phyloP scores from a whole-genome alignment of 441 rosid genomes.

The Erodium texanum region DNA sequence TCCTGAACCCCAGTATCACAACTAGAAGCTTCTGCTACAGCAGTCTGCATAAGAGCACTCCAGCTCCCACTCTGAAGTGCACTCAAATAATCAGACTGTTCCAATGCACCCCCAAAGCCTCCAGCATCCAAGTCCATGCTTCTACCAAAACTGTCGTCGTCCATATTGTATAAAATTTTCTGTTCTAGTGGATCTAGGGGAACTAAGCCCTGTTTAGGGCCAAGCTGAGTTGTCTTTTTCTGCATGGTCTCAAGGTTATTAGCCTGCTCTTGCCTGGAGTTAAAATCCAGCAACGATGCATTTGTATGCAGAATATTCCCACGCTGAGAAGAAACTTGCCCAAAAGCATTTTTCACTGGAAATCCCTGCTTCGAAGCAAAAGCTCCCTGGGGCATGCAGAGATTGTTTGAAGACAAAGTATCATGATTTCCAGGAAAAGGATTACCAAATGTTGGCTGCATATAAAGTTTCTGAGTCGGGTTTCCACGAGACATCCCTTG shows the following conservation, averaged over 20 bases:
- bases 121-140: conserved; percentile 27
- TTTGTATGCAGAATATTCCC: conserved; percentile 25
- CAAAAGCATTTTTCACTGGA: conserved; percentile 30
- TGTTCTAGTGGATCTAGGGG: conserved; percentile 55
- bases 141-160: conserved; percentile 35
- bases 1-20: conserved; percentile 47
- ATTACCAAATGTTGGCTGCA: conserved; percentile 25
- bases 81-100: conserved; percentile 25
- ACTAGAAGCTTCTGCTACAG: conserved; percentile 57
- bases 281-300: conserved; percentile 24
- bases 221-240: conserved; percentile 27
- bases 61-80: conserved; percentile 59
- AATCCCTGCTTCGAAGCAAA: conserved; percentile 23
- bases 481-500: conserved; percentile 29
- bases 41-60: conserved; percentile 67
- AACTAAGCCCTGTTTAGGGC: conserved; percentile 30
- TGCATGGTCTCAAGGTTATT: conserved; percentile 28
- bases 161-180: conserved; percentile 43
- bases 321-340: conserved; percentile 25
- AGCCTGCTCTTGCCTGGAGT: conserved; percentile 31
- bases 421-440: conserved; percentile 27
- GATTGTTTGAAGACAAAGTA: conserved; percentile 27
- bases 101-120: conserved; percentile 31
- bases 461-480: conserved; percentile 25
- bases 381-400: conserved; percentile 25